Conservation (phyloP, 1,284 basidiomycete genomes). For the Albatrellus sp. region DNA sequence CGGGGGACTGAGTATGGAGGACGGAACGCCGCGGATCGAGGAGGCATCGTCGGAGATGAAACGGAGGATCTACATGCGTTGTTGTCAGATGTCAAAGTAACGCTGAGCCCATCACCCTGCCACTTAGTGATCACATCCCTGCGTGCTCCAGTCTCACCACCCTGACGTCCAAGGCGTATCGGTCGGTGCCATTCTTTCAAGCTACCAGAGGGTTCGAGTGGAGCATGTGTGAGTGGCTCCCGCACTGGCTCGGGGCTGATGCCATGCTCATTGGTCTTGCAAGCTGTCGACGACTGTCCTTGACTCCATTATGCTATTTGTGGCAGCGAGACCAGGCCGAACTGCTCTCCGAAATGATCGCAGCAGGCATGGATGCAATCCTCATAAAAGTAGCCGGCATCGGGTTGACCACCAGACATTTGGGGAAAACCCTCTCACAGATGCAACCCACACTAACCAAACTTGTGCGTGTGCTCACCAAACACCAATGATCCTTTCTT, state of each 20-base stretch:
- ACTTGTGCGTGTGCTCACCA: conserved; percentile 39
- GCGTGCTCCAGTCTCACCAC: conserved; percentile 43
- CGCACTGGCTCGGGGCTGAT: no score
- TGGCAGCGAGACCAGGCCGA: conserved; percentile 89
- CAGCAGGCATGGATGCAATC: conserved; percentile 68
- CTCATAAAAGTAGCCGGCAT: conserved; percentile 97
- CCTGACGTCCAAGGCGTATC: conserved; percentile 84
- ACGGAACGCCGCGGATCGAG: conserved; percentile 30
- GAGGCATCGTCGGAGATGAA: conserved; percentile 72
- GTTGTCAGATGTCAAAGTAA: conserved; percentile 69
- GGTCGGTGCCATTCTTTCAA: conserved; percentile 94
- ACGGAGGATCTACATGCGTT: conserved; percentile 90
- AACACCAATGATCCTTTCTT: neutral
- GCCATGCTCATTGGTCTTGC: no score
- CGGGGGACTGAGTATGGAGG: conserved; percentile 80
- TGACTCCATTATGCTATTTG: conserved; percentile 80
- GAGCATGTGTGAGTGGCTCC: conserved; percentile 76
- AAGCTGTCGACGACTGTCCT: conserved; percentile 71
- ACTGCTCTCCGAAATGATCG: conserved; percentile 81
- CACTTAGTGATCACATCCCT: conserved; percentile 1
- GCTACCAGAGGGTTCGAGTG: conserved; percentile 93
- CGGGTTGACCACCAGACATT: conserved; percentile 68
- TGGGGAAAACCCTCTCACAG: conserved; percentile 67
- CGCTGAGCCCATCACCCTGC: conserved; percentile 7
- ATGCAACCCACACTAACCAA: conserved; percentile 68